These are phyloP conservation scores for Byssothecium circinans DNA, from an alignment of 2,329 filamentous ascomycete species.

Conservation along the genomic window DNA sequence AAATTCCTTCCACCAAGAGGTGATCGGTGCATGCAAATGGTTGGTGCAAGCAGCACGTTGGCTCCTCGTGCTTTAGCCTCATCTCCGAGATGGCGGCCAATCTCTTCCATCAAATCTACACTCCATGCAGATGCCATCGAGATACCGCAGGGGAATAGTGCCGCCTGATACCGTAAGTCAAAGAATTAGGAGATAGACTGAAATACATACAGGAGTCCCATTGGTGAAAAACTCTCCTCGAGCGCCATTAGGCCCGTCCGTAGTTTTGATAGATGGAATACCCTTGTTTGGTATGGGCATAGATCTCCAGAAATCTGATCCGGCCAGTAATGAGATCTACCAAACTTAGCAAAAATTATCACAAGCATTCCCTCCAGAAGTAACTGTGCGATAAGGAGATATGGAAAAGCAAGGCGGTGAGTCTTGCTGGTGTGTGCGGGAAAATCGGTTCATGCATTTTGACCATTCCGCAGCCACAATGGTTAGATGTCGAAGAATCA, in stretches of 20 bases:
- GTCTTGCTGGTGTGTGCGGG: too few species aligned
- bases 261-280: slow-evolving; percentile 65
- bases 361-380: not conserved
- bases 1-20: slow-evolving; percentile 85
- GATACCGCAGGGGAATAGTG: slow-evolving; percentile 77
- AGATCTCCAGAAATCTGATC: slow-evolving; percentile 72
- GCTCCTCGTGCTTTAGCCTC: slow-evolving; percentile 74
- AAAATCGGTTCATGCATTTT: not conserved
- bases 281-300: slow-evolving; percentile 61
- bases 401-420: too few species aligned
- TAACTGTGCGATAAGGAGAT: not conserved
- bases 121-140: slow-evolving; percentile 82
- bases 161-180: slow-evolving; percentile 56
- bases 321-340: slow-evolving; percentile 47
- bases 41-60: slow-evolving; percentile 73
- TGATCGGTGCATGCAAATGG: slow-evolving; percentile 79
- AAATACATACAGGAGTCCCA: slow-evolving; percentile 43
- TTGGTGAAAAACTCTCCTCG: slow-evolving; percentile 69
- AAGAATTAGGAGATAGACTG: slow-evolving; percentile 3
- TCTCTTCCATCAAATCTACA: slow-evolving; percentile 65
- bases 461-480: not conserved
- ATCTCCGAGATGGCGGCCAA: slow-evolving; percentile 70
- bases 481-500: too few species aligned
- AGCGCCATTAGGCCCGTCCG: slow-evolving; percentile 71
- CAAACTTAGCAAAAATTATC: slow-evolving; percentile 21